These are phyloP conservation scores for Macrophomina pseudophaseolina DNA, from an alignment of 2,329 filamentous ascomycete species.

Conservation along the genomic window DNA sequence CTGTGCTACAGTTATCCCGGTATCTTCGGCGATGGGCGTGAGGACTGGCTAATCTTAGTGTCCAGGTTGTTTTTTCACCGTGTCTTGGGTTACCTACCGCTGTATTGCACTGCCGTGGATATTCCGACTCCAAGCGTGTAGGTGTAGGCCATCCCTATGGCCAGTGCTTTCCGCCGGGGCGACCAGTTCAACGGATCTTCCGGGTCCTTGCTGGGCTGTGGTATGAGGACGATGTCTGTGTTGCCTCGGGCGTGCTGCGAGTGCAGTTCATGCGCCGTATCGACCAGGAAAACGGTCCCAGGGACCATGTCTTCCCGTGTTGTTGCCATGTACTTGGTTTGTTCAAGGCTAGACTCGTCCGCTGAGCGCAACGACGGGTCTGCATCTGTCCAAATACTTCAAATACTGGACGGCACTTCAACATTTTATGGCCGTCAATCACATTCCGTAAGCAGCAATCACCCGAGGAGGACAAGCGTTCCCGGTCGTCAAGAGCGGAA, in stretches of 20 bases:
- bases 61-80: too few species aligned
- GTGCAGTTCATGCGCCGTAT: constrained; percentile 41
- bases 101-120: constrained; percentile 53
- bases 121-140: constrained; percentile 57
- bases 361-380: background rate
- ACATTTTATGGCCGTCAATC: background rate
- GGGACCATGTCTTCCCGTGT: constrained; percentile 34
- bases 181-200: constrained; percentile 43
- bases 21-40: constrained; percentile 52
- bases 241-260: constrained; percentile 43
- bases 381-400: background rate
- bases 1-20: constrained; percentile 50
- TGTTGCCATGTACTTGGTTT: background rate
- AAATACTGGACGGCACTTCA: background rate
- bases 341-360: background rate
- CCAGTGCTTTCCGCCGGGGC: constrained; percentile 27
- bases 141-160: constrained; percentile 30
- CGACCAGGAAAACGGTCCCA: constrained; percentile 51
- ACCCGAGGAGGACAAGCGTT: background rate
- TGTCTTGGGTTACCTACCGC: background rate
- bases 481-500: background rate
- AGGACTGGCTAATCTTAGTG: constrained; percentile 42
- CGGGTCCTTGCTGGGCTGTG: constrained; percentile 34
- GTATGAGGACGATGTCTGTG: constrained; percentile 55
- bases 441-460: background rate